Percentiles rank a stretch among this genome's conserved stretches.
phyloP scores from a whole-genome alignment of 2,329 filamentous ascomycete species.

The Trichoderma endophyticum region DNA sequence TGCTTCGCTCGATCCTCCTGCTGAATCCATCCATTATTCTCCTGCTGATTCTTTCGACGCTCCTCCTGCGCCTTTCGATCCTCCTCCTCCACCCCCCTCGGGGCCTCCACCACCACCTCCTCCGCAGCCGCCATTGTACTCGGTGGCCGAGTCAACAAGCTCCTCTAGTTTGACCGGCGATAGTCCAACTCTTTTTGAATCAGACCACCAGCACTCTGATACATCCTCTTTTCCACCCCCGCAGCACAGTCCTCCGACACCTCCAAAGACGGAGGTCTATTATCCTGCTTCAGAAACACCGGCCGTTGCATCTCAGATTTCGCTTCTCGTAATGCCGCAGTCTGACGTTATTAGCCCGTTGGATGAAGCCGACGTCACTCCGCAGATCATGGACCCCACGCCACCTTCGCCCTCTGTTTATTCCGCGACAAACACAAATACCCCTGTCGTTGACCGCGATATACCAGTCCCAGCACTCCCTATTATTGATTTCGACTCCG shows the following conservation, averaged over 20 bases:
- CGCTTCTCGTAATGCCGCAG: neutral
- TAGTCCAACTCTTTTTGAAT: neutral
- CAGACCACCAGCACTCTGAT: conserved; percentile 4
- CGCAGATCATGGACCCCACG: conserved; percentile 26
- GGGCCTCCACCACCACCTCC: neutral
- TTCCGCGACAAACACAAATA: neutral
- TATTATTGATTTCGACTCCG: conserved; percentile 24
- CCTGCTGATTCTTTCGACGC: neutral
- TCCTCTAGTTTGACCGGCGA: neutral
- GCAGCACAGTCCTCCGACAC: conserved; percentile 11
- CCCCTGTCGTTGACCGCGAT: conserved; percentile 9
- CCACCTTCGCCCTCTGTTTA: conserved; percentile 6
- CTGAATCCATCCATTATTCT: neutral
- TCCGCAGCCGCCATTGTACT: neutral
- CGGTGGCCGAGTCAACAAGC: conserved; percentile 5
- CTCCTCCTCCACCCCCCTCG: neutral
- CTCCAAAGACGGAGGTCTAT: neutral
- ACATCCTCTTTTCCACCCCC: conserved; percentile 5
- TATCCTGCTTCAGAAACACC: neutral
- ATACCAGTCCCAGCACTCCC: conserved; percentile 21
- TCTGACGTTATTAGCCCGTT: conserved; percentile 1
- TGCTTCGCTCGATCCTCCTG: neutral
- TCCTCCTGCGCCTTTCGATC: neutral
- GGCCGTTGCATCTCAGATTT: conserved; percentile 5
- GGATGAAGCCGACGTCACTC: neutral